Base-by-base conservation (phyloP, 2,329 filamentous ascomycete genomes). In the Botryosphaeria dothidea region DNA sequence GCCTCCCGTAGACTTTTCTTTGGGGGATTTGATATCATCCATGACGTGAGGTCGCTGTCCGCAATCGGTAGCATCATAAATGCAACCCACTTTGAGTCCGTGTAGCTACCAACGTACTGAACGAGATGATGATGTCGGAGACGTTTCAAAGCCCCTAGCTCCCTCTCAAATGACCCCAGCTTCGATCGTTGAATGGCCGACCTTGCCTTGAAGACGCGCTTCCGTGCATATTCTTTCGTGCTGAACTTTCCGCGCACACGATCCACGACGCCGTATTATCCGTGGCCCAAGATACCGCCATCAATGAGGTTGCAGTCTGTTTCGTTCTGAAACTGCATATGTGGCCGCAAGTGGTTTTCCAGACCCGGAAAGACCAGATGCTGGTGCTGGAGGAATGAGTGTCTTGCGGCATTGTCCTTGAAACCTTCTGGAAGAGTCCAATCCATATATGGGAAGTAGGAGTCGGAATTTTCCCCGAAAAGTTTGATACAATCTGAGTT, bases 71-170 rank as follows among this genome's bases (percentile, higher is more conserved):
- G 23, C 63, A 67, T 67, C 9, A 65, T 64, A 6, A 66, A 27
- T 9, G 38, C 61, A 3, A 66, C 21, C 21, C 19, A 65, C 6
- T 17, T 56, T 1, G 54, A 45, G 31, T 65, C 56, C 13, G n/a
- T 51, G 23, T 65, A 67, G 52, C 54, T 65, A 21, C 68, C 71
- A 17, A 72, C 46, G 2, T 70, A 61, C n/a, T 71, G 60, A 1
- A 73, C 68, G 1, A 71, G 65, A 29, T 74, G 71, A 2, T 21
- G 34, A 45, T 73, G 71, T 4, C 45, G 52, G 1, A 71, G n/a
- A 3, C 36, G 43, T 38, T 71, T 69, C 23, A 72, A 58, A 3
- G 29, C 65, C 0, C 29, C 38, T 0, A 73, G 27, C 52, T 73
- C 71, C 19, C 9, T 15, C 31, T 38, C 34, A 19, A 38, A 54